Evolutionary conservation across 2,329 filamentous ascomycete genomes (phyloP), one percentile per base, ranked within the genome.

Genomic region (Fusarium buxicola): DNA sequence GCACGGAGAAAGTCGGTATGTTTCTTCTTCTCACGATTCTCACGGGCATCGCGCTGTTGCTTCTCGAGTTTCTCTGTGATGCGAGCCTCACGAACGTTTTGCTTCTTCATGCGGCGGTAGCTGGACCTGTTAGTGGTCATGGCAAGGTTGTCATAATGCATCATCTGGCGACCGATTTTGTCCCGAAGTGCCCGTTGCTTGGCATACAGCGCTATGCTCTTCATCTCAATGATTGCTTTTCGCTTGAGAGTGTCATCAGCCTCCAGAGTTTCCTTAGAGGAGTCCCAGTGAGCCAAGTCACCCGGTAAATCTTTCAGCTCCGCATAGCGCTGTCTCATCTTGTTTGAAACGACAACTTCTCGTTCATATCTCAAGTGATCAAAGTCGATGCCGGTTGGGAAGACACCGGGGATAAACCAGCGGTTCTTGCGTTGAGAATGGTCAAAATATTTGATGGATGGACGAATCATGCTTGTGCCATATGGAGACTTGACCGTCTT

Each of bases 11-110:
- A 97, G 75, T 98, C 94, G 59, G 85, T 87, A 73, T 98, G 94
- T 80, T 96, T 97, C 87, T 96, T 95, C 88, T 96, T 97, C 80
- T 99, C 95, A 63, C 96, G 92, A 66, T 91, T 92, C 80, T 98
- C 94, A 56, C 95, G 91, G 36, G 94, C 94, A 76, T 98, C 94
- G 55, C 95, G 92, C 76, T 99, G 95, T 76, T 99, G 94, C 81
- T 98, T 98, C 86, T 99, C 95, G 2, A 99, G 87, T 78, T 97
- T 99, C 85, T 99, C 95, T 0, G 95, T 99, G 66, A 99, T 96
- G 55, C 94, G 90, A 54, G 95, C 95, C 79, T 99, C 95, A 31
- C 94, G 90, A 45, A 98, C 85, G 45, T 91, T 96, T 77, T 97
- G 94, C 81, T 97, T 98, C 89, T 99, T 99, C 82, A 95, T 91